Conservation (phyloP, 164 flowering plant genomes). For the Umbilicus rupestris region DNA sequence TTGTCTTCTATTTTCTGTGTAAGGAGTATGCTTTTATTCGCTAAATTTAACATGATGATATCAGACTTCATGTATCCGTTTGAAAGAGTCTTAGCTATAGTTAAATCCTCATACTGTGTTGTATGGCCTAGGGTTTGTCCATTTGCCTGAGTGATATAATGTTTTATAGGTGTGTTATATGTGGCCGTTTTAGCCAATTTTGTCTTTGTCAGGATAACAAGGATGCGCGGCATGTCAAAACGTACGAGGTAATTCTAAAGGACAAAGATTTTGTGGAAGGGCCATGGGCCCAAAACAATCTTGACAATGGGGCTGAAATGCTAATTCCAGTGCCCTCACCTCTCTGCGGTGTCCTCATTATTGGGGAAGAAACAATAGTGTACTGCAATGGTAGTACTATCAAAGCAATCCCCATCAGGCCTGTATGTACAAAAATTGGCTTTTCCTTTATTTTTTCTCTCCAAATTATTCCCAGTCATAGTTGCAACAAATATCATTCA, state of each 20-base stretch:
- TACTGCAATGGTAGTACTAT: slow-evolving; percentile 78
- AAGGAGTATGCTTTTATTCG: neutral
- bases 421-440: slow-evolving; percentile 38
- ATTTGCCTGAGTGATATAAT: neutral
- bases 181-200: neutral
- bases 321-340: slow-evolving; percentile 94
- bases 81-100: too few relatives aligned
- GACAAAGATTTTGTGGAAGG: slow-evolving; percentile 97
- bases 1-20: neutral
- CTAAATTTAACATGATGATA: neutral
- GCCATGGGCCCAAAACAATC: slow-evolving; percentile 94
- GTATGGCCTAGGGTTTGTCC: neutral
- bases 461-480: neutral
- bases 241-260: slow-evolving; percentile 87
- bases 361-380: slow-evolving; percentile 96
- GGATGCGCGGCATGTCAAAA: slow-evolving; percentile 93
- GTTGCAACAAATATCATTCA: neutral
- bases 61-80: neutral
- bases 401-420: slow-evolving; percentile 89
- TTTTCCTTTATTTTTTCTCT: slow-evolving; percentile 1
- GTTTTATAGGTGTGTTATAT: neutral
- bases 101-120: neutral
- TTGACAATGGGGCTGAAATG: slow-evolving; percentile 92
- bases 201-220: slow-evolving; percentile 72
- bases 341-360: slow-evolving; percentile 88